These are phyloP conservation scores for Termitomyces sp. DNA, from an alignment of 768 basidiomycete genomes.

Conservation along the genomic window DNA sequence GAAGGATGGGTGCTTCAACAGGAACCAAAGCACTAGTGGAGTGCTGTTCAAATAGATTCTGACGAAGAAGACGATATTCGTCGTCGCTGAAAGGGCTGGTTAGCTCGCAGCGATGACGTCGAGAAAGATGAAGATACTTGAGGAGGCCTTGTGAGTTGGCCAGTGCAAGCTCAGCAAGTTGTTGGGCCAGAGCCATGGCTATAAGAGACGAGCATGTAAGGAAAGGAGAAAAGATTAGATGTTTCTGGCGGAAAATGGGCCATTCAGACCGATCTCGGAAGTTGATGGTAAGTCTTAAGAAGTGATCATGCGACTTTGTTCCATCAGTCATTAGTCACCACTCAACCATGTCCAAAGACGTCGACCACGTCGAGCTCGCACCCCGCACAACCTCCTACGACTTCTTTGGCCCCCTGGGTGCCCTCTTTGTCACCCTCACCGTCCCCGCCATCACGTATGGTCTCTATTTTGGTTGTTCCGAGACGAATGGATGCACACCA, in stretches of 20 bases:
- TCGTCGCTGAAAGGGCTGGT: constrained; percentile 46
- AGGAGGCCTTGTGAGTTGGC: constrained; percentile 65
- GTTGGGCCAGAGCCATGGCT: constrained; percentile 48
- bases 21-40: constrained; percentile 27
- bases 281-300: constrained; percentile 2
- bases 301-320: constrained; percentile 11
- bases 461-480: constrained; percentile 76
- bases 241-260: background rate
- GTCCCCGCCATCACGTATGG: constrained; percentile 70
- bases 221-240: background rate
- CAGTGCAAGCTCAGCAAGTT: constrained; percentile 61
- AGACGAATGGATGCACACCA: constrained; percentile 65
- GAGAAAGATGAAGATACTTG: constrained; percentile 31
- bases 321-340: constrained; percentile 10
- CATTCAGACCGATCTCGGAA: constrained; percentile 9
- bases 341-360: constrained; percentile 20
- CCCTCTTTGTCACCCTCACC: constrained; percentile 59
- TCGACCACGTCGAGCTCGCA: constrained; percentile 34
- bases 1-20: constrained; percentile 21
- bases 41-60: constrained; percentile 61
- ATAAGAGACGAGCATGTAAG: constrained; percentile 12
- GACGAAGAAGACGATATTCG: constrained; percentile 65
- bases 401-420: constrained; percentile 79
- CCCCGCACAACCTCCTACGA: constrained; percentile 72
- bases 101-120: background rate